Base-by-base conservation (phyloP, 495 filamentous ascomycete species). In the Talaromyces adpressus region DNA sequence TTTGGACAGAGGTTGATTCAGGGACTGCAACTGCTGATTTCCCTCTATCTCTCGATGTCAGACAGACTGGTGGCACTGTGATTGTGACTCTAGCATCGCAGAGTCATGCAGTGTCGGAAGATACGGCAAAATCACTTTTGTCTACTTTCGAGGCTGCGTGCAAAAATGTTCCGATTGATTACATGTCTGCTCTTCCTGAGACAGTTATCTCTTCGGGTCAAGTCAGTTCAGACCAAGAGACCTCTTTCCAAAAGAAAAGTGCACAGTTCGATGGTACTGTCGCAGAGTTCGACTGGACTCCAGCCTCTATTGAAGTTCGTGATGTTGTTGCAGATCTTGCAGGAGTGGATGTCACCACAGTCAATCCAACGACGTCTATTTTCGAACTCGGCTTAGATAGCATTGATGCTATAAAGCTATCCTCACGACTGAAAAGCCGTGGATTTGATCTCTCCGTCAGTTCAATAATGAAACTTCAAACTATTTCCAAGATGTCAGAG, bases 361-460 rank as follows among this genome's bases (percentile, higher is more conserved):
- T 95, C 45, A 68, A 70, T n/a, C 81, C 82, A 49, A 69, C 74
- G 0, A 84, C 83, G 3, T 87, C 84, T 0, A 89, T 96, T 14
- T 93, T 92, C 66, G 87, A 92, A 68, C 78, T 97, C 1, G 92
- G 92, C 11, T 80, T 96, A 18, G 92, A 97, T 72, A 96, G 93
- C 18, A 93, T 97, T 68, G 89, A 89, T 68, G 89, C 91, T 27
- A 91, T 96, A 71, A 91, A 87, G 68, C 71, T 91, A 4, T 85
- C 89, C 14, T 86, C 89, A 1, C 75, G 84, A 58, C 77, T 93
- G 22, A 87, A 82, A 65, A 79, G 75, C 57, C 65, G 69, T 14
- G 84, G 82, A 0, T 77, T 92, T 61, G 72, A 74, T 3, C 64
- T 93, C 58, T 79, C 86, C 8, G 82, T 90, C 12, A 88, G 89